These are phyloP conservation scores for Globisporangium nunn DNA, from an alignment of 352 stramenopile genomes.

Conservation along the genomic window DNA sequence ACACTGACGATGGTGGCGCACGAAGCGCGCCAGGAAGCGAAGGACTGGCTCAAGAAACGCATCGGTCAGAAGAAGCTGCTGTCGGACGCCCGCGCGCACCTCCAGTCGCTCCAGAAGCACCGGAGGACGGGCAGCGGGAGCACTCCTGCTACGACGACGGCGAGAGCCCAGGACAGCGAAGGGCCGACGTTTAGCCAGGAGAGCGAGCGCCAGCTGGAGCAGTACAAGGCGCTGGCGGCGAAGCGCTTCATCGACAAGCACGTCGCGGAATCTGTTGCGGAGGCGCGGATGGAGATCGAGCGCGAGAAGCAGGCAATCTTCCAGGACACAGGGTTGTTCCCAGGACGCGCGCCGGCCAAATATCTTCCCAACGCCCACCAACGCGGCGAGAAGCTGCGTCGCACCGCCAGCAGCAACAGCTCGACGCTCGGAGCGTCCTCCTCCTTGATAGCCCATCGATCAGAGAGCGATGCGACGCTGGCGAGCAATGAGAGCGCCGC, in stretches of 20 bases:
- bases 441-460: slow-evolving; percentile 11
- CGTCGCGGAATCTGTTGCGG: slow-evolving; percentile 49
- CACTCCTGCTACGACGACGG: slow-evolving; percentile 8
- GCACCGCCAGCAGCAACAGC: slow-evolving; percentile 15
- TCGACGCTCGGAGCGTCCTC: slow-evolving; percentile 15
- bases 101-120: slow-evolving; percentile 42
- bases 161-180: not conserved
- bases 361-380: not conserved
- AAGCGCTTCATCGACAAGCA: slow-evolving; percentile 77
- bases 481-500: slow-evolving; percentile 29
- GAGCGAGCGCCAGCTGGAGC: slow-evolving; percentile 35
- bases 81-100: slow-evolving; percentile 48
- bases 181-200: slow-evolving; percentile 9
- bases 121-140: slow-evolving; percentile 37
- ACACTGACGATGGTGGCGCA: slow-evolving; percentile 64
- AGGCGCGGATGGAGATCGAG: slow-evolving; percentile 61
- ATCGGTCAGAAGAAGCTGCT: slow-evolving; percentile 74
- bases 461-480: slow-evolving; percentile 26
- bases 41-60: slow-evolving; percentile 66
- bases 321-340: slow-evolving; percentile 57
- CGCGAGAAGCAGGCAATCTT: slow-evolving; percentile 59
- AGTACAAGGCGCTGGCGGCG: slow-evolving; percentile 38
- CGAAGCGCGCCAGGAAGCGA: slow-evolving; percentile 52
- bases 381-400: slow-evolving; percentile 5
- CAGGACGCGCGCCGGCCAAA: slow-evolving; percentile 16